Percentiles rank a stretch among this genome's conserved stretches.
Conservation (phyloP, 768 basidiomycete species). For the Xerocomellus dryophilus region DNA sequence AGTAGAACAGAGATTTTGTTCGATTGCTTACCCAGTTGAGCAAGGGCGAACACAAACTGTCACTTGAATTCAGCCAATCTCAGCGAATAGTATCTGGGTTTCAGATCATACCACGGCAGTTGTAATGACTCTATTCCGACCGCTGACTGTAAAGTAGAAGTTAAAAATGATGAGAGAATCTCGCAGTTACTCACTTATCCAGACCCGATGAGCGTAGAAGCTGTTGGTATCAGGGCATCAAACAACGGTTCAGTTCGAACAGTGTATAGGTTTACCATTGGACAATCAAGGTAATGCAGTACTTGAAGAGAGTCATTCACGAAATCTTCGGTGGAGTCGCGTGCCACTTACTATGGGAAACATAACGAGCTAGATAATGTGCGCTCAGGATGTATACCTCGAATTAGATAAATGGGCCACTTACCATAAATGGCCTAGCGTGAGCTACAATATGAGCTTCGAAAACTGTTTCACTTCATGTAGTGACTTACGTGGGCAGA, state of each 20-base stretch:
- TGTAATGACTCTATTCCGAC: slow-evolving; percentile 13
- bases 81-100: too few relatives aligned
- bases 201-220: slow-evolving; percentile 27
- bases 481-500: slow-evolving; percentile 9
- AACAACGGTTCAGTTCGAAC: not conserved
- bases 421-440: slow-evolving; percentile 5
- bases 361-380: not conserved
- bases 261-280: slow-evolving; percentile 12
- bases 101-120: slow-evolving; percentile 13
- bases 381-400: not conserved
- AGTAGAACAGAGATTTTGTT: not conserved
- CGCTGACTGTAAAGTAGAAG: slow-evolving; percentile 15
- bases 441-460: not conserved
- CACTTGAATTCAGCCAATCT: not conserved
- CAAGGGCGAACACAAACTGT: slow-evolving; percentile 5
- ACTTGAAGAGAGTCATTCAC: slow-evolving; percentile 9
- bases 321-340: not conserved
- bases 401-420: not conserved
- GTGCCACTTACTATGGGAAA: slow-evolving; percentile 4
- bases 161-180: not conserved
- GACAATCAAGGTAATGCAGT: slow-evolving; percentile 19
- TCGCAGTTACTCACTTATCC: slow-evolving; percentile 3
- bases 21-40: slow-evolving; percentile 14
- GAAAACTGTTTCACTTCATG: not conserved
- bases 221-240: not conserved